A percentile compares a stretch with the other conserved stretches of the same genome.
Evolutionary conservation across 768 basidiomycete species (phyloP).

Genomic region (Melanogaster broomeanus): DNA sequence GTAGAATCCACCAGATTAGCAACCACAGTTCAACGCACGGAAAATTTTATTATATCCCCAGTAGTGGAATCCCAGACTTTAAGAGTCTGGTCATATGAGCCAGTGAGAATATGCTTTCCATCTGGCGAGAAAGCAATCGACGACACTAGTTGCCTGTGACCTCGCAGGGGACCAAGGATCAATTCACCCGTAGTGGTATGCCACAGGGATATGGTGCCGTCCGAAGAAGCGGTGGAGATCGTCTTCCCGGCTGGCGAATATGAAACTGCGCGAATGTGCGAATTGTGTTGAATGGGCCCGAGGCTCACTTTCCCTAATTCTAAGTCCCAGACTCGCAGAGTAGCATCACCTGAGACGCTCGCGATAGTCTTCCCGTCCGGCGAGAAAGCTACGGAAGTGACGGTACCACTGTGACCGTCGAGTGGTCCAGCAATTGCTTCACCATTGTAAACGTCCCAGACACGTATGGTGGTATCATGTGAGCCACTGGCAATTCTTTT

Average conservation of each 20-base stretch:
- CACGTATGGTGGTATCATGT: too few relatives aligned
- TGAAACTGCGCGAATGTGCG: constrained; percentile 39
- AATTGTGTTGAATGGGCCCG: constrained; percentile 70
- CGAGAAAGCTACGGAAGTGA: too few relatives aligned
- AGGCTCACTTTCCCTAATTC: too few relatives aligned
- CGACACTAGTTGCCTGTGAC: neutral
- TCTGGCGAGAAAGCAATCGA: neutral
- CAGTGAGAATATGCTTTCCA: neutral
- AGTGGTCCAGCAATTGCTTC: too few relatives aligned
- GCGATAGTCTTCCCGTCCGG: too few relatives aligned
- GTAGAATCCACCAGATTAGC: neutral
- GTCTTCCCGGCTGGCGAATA: neutral
- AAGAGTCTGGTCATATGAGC: neutral
- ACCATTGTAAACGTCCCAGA: too few relatives aligned
- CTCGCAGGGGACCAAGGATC: neutral
- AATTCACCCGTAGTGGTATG: neutral
- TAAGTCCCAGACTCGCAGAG: too few relatives aligned
- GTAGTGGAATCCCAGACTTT: neutral
- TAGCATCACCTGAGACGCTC: too few relatives aligned
- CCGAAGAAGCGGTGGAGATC: neutral
- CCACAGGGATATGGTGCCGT: neutral
- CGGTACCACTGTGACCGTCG: too few relatives aligned
- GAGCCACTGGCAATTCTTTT: too few relatives aligned
- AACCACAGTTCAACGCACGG: constrained; percentile 32
- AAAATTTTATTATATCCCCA: neutral